phyloP scores from a whole-genome alignment of 2,329 filamentous ascomycete species.

The Alternaria longipes region DNA sequence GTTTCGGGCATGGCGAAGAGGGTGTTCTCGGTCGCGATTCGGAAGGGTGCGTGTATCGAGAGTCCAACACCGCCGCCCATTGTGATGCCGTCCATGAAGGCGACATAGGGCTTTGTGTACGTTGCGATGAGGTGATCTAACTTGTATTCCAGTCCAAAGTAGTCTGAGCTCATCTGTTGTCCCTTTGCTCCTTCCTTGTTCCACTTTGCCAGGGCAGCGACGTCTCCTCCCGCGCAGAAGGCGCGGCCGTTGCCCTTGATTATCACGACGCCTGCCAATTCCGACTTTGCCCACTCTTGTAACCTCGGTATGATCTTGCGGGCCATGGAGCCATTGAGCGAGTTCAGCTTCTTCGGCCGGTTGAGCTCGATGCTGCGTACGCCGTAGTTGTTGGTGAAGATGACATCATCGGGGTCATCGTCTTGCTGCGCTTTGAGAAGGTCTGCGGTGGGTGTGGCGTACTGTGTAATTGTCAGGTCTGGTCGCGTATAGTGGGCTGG shows the following conservation, averaged over 20 bases:
- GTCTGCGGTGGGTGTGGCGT: conserved; percentile 46
- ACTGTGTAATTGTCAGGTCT: conserved; percentile 37
- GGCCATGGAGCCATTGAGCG: conserved; percentile 92
- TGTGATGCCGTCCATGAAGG: conserved; percentile 97
- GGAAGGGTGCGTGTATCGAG: conserved; percentile 92
- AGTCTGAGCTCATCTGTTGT: conserved; percentile 78
- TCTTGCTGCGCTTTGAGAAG: conserved; percentile 65
- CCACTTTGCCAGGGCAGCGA: conserved; percentile 76
- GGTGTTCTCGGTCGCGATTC: conserved; percentile 95
- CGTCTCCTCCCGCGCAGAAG: conserved; percentile 94
- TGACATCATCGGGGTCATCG: conserved; percentile 88
- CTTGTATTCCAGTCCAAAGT: conserved; percentile 95
- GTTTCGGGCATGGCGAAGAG: conserved; percentile 99
- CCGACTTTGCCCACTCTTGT: conserved; percentile 93
- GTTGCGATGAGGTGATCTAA: conserved; percentile 95
- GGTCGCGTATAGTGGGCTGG: not conserved
- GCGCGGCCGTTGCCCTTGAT: conserved; percentile 90
- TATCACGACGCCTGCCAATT: conserved; percentile 90
- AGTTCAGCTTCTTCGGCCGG: conserved; percentile 89
- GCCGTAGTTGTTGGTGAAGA: conserved; percentile 89
- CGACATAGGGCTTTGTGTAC: conserved; percentile 90
- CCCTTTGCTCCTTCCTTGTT: conserved; percentile 75
- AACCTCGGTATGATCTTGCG: conserved; percentile 91
- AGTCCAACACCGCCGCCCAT: conserved; percentile 98
- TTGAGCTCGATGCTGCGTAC: conserved; percentile 94